phyloP scores from a whole-genome alignment of 2,329 filamentous ascomycete genomes.

The Neopestalotiopsis sp. region DNA sequence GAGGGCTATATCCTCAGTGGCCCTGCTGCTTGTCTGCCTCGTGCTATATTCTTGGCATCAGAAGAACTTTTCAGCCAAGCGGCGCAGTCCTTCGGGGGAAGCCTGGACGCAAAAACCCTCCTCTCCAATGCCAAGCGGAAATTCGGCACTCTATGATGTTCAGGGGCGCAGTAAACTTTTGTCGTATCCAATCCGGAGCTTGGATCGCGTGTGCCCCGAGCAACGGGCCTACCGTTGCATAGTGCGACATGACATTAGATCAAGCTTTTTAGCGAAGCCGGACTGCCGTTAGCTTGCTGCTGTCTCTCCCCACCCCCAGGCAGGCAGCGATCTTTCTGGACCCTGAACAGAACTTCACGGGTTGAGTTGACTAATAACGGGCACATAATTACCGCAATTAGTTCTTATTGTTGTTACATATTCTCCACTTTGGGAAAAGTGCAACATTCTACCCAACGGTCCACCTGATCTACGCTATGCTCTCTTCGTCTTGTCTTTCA shows the following conservation, averaged over 20 bases:
- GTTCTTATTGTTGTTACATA: too few relatives aligned
- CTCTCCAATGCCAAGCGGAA: not conserved
- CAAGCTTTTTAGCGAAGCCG: conserved; percentile 8
- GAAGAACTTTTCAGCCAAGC: not conserved
- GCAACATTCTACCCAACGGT: too few relatives aligned
- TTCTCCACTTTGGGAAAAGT: too few relatives aligned
- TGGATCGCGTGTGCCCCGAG: not conserved
- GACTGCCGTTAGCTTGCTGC: not conserved
- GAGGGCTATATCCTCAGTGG: too few relatives aligned
- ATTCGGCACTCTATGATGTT: conserved; percentile 4
- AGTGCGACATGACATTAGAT: conserved; percentile 8
- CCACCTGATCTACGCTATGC: too few relatives aligned
- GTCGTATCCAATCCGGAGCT: not conserved
- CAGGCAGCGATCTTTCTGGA: too few relatives aligned
- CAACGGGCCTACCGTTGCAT: not conserved
- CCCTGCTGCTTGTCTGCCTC: too few relatives aligned
- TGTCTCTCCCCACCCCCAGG: not conserved
- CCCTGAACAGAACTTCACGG: not conserved
- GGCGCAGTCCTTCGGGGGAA: not conserved
- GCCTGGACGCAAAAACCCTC: not conserved
- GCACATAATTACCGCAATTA: too few relatives aligned
- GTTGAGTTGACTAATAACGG: not conserved
- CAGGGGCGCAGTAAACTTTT: not conserved
- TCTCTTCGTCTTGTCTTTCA: too few relatives aligned
- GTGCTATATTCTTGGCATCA: not conserved